Evolutionary conservation across 805 yeast species (phyloP), one percentile per base, ranked within the genome.

Genomic region (Lipomyces lipofer): DNA sequence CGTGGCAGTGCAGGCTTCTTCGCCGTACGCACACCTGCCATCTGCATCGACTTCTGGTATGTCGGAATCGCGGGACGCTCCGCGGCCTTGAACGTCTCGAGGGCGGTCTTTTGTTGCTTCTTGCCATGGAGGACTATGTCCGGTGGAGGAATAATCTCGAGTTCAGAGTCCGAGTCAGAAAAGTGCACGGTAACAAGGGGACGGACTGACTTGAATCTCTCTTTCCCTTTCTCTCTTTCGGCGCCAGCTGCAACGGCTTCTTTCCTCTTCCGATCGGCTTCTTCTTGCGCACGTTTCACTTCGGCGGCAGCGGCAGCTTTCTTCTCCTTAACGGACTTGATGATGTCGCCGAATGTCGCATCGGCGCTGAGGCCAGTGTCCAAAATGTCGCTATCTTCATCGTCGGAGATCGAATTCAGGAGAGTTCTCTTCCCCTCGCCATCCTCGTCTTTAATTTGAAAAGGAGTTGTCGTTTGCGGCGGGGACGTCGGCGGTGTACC

Each of bases 141-240:
- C 4, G 48, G 51, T 1, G 59, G 52, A 10, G 55, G 43, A 3
- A 49, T 15, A 10, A 53, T 49, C 39, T 53, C 58, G n/a, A 53
- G 44, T 1, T 47, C 56, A 8, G 35, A 25, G 21, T 43, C 47
- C n/a, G 38, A 45, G 19, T 25, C 32, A 12, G 48, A 33, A 17
- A 29, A 19, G 24, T 13, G 45, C 27, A 15, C 45, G n/a, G n/a
- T n/a, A n/a, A n/a, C n/a, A n/a, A n/a, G n/a, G n/a, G n/a, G 12
- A n/a, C 12, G 13, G 13, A n/a, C n/a, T 12, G n/a, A 30, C 12
- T 30, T 30, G 35, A n/a, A 39, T 39, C 28, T 25, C 45, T 19
- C 17, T 15, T 9, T 21, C 13, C n/a, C 25, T 12, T 7, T 50
- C n/a, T n/a, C n/a, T n/a, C n/a, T 47, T 19, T 39, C 54, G n/a